Evolutionary conservation across 441 rosid species (phyloP), one percentile per base, ranked within the genome.

Genomic region (Syzygium malaccense): DNA sequence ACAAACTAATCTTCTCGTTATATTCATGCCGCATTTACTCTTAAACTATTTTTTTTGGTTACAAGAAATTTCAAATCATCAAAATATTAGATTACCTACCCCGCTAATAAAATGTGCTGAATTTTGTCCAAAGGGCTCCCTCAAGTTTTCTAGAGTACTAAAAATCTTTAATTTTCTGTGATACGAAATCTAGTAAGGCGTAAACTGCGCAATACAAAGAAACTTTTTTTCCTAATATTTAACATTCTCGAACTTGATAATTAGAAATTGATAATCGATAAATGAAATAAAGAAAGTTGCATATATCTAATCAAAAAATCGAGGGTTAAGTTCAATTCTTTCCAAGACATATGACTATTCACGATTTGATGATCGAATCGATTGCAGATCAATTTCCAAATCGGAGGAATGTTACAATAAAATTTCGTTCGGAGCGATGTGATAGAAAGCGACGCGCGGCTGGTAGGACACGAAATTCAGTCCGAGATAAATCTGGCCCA

Each of bases 401-500:
- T 1, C 20, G 0, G 23, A 55, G 57, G 4, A 18, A 6, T 18
- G 23, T 18, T 18, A 5, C 0, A 1, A 1, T 30, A 30, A 64
- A 64, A 30, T 3, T 30, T 64, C 19, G 6, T 2, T 8, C 3
- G 2, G 0, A 64, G 8, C 0, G 3, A 64, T 33, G 2, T 32
- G 14, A 18, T 0, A 2, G 1, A 32, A 32, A 32, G 20, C 11
- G 19, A 66, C 5, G 3, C 9, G 37, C 1, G 0, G 8, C 7
- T 14, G 18, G 5, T n/a, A 8, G 8, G 1, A 55, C 7, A n/a
- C 0, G 5, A 60, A 28, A 6, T 15, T 64, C 15, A 30, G 11
- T 30, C 15, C 18, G 3, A 3, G 8, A 3, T 64, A 7, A 0
- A 64, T 64, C 37, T 15, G 3, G 8, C 48, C 48, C 7, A n/a